phyloP scores from a whole-genome alignment of 2,329 filamentous ascomycete species.

The Trichoderma aggressivum region DNA sequence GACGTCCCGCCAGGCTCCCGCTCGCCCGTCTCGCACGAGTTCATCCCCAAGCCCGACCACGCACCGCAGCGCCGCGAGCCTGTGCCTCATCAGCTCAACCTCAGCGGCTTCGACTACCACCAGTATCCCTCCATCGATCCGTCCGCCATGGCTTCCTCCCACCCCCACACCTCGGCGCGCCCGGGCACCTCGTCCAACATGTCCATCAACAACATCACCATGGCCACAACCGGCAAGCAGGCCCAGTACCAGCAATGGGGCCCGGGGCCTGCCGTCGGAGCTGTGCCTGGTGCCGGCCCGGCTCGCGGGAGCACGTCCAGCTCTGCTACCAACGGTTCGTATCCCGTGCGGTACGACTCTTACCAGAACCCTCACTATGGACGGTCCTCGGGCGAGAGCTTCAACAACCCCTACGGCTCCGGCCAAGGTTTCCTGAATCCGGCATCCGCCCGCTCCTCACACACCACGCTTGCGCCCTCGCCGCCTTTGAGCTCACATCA shows the following conservation, averaged over 20 bases:
- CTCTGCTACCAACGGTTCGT: slow-evolving; percentile 46
- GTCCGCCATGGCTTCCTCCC: slow-evolving; percentile 52
- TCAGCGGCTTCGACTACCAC: slow-evolving; percentile 74
- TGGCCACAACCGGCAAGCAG: slow-evolving; percentile 68
- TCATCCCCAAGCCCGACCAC: slow-evolving; percentile 65
- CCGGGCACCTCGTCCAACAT: slow-evolving; percentile 8
- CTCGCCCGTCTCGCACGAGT: slow-evolving; percentile 70
- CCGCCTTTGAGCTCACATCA: slow-evolving; percentile 30
- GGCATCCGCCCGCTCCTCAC: slow-evolving; percentile 30
- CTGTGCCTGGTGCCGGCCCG: background rate
- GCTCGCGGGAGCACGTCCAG: slow-evolving; percentile 53
- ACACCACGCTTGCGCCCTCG: slow-evolving; percentile 40
- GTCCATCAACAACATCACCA: slow-evolving; percentile 60
- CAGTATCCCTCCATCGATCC: slow-evolving; percentile 78
- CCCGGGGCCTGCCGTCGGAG: slow-evolving; percentile 26
- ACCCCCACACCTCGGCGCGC: slow-evolving; percentile 40
- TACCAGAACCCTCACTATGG: slow-evolving; percentile 51
- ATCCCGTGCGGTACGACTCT: slow-evolving; percentile 62
- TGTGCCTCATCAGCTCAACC: slow-evolving; percentile 79
- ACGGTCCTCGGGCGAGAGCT: slow-evolving; percentile 53
- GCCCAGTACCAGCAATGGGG: slow-evolving; percentile 77
- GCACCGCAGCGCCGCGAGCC: slow-evolving; percentile 64
- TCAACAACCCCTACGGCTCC: slow-evolving; percentile 43
- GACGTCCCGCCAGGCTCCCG: slow-evolving; percentile 65
- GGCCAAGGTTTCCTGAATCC: slow-evolving; percentile 33